These are phyloP conservation scores for Phytophthora vignae DNA, from an alignment of 352 stramenopile species.

Conservation along the genomic window DNA sequence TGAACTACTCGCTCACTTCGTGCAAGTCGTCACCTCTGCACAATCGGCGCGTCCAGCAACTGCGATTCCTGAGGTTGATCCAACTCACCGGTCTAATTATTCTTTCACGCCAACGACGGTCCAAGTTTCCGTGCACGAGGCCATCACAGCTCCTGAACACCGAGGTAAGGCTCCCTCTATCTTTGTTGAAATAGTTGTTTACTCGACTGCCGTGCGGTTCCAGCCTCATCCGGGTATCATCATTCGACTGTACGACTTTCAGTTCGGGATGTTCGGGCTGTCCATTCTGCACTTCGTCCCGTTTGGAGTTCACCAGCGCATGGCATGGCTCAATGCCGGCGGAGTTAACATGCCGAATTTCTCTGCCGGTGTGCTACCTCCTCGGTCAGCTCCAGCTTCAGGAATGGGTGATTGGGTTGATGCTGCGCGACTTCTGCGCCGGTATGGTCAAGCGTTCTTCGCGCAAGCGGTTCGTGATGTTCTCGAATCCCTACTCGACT, in stretches of 20 bases:
- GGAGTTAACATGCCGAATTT: constrained; percentile 10
- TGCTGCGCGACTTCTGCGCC: constrained; percentile 11
- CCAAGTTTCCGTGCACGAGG: constrained; percentile 2
- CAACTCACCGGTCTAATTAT: constrained; percentile 9
- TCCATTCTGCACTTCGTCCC: constrained; percentile 18
- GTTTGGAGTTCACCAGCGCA: background rate
- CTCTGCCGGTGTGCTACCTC: constrained; percentile 6
- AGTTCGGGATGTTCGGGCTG: constrained; percentile 11
- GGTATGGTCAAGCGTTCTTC: constrained; percentile 17
- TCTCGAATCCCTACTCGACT: constrained; percentile 21
- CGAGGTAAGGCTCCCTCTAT: constrained; percentile 17
- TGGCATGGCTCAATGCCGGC: constrained; percentile 5
- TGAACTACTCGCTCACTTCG: constrained; percentile 4
- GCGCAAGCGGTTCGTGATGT: constrained; percentile 11
- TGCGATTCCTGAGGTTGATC: background rate
- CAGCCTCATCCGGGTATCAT: constrained; percentile 13
- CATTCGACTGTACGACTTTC: constrained; percentile 22
- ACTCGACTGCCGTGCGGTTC: constrained; percentile 8
- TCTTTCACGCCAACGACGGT: constrained; percentile 5
- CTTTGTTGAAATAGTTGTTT: constrained; percentile 19
- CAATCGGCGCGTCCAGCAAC: background rate
- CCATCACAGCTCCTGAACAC: constrained; percentile 15
- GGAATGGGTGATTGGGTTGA: constrained; percentile 14
- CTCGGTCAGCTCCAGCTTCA: background rate
- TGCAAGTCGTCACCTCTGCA: background rate